Base-by-base conservation (phyloP, 2,329 filamentous ascomycete species). In the Coniochaeta hoffmannii region DNA sequence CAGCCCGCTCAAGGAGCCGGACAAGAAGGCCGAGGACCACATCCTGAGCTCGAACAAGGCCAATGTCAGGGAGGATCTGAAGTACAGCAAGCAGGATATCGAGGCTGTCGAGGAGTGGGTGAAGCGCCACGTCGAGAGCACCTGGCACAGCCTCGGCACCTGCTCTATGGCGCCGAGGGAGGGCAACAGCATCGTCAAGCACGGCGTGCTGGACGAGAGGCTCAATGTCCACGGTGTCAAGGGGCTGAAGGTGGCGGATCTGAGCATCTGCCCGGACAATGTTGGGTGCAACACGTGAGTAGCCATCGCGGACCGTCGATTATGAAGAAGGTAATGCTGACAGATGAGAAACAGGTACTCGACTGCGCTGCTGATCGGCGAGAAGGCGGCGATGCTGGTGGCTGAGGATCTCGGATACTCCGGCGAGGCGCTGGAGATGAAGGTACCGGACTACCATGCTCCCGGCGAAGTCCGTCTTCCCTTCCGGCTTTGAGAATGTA, bases 181-280 rank as follows among this genome's bases (percentile, higher is more conserved):
- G 64, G 88, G 89, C 57, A 92, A 90, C 74, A 85, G 81, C 64
- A 89, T 92, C 64, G 87, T 91, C 68, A 89, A 88, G 73, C 86
- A 90, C 64, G 88, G 88, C 57, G 88, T 91, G 0, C 72, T 91
- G 35, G 88, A 91, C 65, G 86, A 89, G 70, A 81, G 87, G 57
- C 78, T 91, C 55, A 90, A 90, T 62, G 87, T 91, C 3, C 86
- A 90, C 66, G 88, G 87, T 53, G 86, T 90, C 61, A 80, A 89
- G 75, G 84, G 85, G 15, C 79, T 91, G 63, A 90, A 90, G 78
- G 87, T 90, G 24, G 86, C 86, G 12, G 88, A 91, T 69, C 70
- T 90, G 46, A 85, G 79, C 53, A 88, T 90, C 74, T 90, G 87
- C 69, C 87, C 88, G 0, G 87, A 90, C 69, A 91, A 90, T 60